Conservation (phyloP, 352 stramenopile genomes). For the Pythium aquatile region DNA sequence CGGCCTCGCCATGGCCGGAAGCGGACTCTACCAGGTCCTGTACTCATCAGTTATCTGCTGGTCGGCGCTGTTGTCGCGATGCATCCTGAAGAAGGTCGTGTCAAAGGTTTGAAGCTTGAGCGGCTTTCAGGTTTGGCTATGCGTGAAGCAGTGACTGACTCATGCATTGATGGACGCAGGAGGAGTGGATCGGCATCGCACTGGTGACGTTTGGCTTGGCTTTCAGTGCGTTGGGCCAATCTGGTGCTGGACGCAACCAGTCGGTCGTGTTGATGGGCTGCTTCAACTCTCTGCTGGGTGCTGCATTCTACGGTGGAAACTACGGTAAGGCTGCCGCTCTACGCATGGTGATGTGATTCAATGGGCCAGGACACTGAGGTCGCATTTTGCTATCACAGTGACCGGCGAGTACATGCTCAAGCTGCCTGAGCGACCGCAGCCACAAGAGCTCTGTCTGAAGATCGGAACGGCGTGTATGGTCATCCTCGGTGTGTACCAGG, state of each 20-base stretch:
- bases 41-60: slow-evolving; percentile 89
- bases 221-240: slow-evolving; percentile 77
- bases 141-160: neutral
- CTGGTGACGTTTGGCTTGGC: slow-evolving; percentile 82
- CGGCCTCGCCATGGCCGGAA: slow-evolving; percentile 77
- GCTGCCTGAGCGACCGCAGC: slow-evolving; percentile 65
- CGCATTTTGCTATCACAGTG: slow-evolving; percentile 31
- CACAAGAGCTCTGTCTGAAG: slow-evolving; percentile 77
- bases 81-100: slow-evolving; percentile 75
- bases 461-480: slow-evolving; percentile 69
- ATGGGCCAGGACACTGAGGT: neutral
- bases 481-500: slow-evolving; percentile 79
- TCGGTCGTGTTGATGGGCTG: slow-evolving; percentile 83
- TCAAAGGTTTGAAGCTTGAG: slow-evolving; percentile 24
- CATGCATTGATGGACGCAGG: slow-evolving; percentile 16
- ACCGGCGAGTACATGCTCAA: slow-evolving; percentile 82
- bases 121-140: neutral
- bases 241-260: slow-evolving; percentile 54
- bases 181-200: slow-evolving; percentile 82
- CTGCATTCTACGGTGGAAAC: slow-evolving; percentile 83
- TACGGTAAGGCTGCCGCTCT: slow-evolving; percentile 38
- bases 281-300: slow-evolving; percentile 77
- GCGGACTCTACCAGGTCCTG: slow-evolving; percentile 78
- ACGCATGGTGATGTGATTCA: neutral
- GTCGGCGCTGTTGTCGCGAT: slow-evolving; percentile 76